A percentile compares a stretch with the other conserved stretches of the same genome.
Evolutionary conservation across 345 rosid genomes (phyloP).

Genomic region (Aethionema arabicum): DNA sequence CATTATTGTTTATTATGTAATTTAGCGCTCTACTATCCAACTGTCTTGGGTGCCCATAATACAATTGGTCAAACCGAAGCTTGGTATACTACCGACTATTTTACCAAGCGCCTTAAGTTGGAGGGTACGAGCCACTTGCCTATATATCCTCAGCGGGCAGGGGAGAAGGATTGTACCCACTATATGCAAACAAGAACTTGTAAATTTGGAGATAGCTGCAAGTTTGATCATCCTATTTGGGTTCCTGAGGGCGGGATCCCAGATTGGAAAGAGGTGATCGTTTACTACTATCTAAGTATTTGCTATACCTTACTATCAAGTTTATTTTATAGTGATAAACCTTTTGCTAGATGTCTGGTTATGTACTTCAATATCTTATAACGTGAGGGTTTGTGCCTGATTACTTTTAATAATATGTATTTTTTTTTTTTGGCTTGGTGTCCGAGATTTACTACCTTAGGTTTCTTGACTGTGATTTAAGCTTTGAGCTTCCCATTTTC

Average conservation of each 20-base stretch:
- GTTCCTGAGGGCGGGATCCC: slow-evolving; percentile 99
- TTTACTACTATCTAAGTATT: slow-evolving; percentile 55
- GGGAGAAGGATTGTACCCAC: slow-evolving; percentile 98
- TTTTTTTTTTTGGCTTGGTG: slow-evolving; percentile 28
- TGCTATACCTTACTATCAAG: slow-evolving; percentile 22
- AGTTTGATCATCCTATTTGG: slow-evolving; percentile 99
- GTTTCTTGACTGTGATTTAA: slow-evolving; percentile 13
- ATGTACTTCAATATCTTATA: slow-evolving; percentile 28
- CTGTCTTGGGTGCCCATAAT: slow-evolving; percentile 76
- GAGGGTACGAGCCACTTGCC: slow-evolving; percentile 81
- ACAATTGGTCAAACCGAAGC: slow-evolving; percentile 90
- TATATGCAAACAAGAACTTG: slow-evolving; percentile 99
- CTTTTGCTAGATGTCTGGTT: slow-evolving; percentile 14
- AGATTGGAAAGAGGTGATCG: slow-evolving; percentile 99
- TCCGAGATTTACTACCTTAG: slow-evolving; percentile 14
- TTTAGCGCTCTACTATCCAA: slow-evolving; percentile 89
- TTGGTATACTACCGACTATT: slow-evolving; percentile 77
- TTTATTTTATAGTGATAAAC: slow-evolving; percentile 20
- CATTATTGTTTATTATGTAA: slow-evolving; percentile 66
- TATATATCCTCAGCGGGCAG: slow-evolving; percentile 93
- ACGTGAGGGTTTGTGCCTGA: slow-evolving; percentile 7
- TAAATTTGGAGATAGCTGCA: slow-evolving; percentile 98
- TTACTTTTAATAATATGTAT: slow-evolving; percentile 9
- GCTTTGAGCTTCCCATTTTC: slow-evolving; percentile 12
- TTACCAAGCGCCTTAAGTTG: slow-evolving; percentile 89